phyloP scores from a whole-genome alignment of 495 filamentous ascomycete species.

The Immersiella caudata region DNA sequence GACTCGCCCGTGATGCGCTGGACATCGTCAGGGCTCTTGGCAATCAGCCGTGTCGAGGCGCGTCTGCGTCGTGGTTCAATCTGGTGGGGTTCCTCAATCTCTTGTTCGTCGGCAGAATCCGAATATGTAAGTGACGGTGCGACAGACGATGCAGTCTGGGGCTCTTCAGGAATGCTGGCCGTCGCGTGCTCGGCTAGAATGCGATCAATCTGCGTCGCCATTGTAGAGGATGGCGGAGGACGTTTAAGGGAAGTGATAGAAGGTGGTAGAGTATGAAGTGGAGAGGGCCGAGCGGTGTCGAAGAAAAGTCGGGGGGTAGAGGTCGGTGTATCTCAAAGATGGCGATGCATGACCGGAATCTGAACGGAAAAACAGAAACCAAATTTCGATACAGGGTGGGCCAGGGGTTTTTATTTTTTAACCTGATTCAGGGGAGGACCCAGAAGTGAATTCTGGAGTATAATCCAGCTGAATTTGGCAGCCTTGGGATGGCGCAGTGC shows the following conservation, averaged over 20 bases:
- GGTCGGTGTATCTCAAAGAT: conserved; percentile 10
- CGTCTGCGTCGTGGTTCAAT: conserved; percentile 57
- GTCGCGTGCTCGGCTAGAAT: conserved; percentile 35
- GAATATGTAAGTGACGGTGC: conserved; percentile 57
- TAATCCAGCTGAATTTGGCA: not conserved
- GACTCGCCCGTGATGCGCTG: conserved; percentile 66
- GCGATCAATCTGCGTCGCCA: conserved; percentile 35
- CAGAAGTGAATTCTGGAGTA: not conserved
- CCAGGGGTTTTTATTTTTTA: not conserved
- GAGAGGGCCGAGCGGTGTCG: not conserved
- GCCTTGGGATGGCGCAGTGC: not conserved
- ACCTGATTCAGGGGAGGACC: conserved; percentile 8
- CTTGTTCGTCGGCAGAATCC: conserved; percentile 50
- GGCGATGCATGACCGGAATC: conserved; percentile 21
- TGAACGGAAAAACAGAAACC: conserved; percentile 22
- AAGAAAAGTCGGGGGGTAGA: conserved; percentile 2
- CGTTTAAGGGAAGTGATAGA: not conserved
- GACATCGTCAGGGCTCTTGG: conserved; percentile 74
- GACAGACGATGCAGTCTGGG: conserved; percentile 39
- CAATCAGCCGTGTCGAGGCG: conserved; percentile 79
- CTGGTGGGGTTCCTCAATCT: conserved; percentile 42
- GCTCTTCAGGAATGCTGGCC: conserved; percentile 43
- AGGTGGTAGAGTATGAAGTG: not conserved
- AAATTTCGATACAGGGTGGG: conserved; percentile 15
- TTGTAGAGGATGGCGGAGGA: conserved; percentile 15